These are phyloP conservation scores for Amphibolis antarctica DNA, from an alignment of 106 monocot genomes.

Conservation along the genomic window DNA sequence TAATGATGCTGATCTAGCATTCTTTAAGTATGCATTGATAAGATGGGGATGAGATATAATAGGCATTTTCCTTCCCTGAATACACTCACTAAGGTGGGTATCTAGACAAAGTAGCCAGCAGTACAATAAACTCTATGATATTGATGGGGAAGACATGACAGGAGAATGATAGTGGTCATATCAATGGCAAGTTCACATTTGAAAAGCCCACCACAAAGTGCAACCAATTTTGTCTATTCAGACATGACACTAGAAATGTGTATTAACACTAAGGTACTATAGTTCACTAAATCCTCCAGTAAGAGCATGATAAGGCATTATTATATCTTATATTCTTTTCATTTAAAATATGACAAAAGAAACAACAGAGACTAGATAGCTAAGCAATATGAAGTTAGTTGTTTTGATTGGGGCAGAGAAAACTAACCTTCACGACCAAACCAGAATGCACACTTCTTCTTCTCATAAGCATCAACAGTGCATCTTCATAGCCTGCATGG, in stretches of 20 bases:
- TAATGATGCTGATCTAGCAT: too few species aligned
- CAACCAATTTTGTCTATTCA: not conserved
- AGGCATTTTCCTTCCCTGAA: too few species aligned
- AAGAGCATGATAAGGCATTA: not conserved
- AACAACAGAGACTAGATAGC: not conserved
- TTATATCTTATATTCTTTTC: not conserved
- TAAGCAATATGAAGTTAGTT: not conserved
- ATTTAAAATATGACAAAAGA: not conserved
- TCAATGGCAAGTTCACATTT: not conserved
- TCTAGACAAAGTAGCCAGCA: too few species aligned
- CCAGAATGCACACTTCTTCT: slow-evolving; percentile 91
- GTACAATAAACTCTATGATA: too few species aligned
- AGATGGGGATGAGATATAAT: too few species aligned
- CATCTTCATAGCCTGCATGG: slow-evolving; percentile 86
- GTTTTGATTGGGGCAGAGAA: not conserved
- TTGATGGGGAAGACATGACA: not conserved
- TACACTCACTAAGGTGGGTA: too few species aligned
- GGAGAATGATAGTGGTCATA: not conserved
- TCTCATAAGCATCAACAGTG: slow-evolving; percentile 92
- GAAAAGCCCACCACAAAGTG: not conserved
- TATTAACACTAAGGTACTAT: too few species aligned
- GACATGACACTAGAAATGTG: too few species aligned
- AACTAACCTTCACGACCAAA: slow-evolving; percentile 79
- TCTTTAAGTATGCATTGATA: too few species aligned
- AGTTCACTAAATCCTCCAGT: not conserved